Evolutionary conservation across 1,139 yeast genomes (phyloP), one percentile per base, ranked within the genome.

Genomic region (Petasospora rhodanensis): DNA sequence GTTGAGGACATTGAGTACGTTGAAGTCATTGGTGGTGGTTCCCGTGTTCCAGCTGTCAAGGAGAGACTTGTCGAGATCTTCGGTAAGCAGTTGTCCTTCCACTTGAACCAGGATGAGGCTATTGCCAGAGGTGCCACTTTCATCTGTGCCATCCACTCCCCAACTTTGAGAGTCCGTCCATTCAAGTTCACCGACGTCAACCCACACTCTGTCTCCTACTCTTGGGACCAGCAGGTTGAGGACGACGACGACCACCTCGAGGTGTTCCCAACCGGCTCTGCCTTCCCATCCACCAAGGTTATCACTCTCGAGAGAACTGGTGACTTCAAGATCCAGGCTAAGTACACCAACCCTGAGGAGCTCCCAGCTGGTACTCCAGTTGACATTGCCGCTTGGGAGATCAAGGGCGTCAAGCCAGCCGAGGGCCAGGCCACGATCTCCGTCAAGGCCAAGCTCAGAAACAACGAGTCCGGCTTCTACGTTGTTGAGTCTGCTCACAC

Each of bases 91-190:
- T 74, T 91, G 59, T 85, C 96, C 28, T 84, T 85, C 71, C 93
- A 97, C 52, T 78, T 93, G 67, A 91, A 93, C 76, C 97, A 89
- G 71, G 99, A 91, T 61, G 99, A 91, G 74, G 96, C 98, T 45
- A 82, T 89, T 62, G 97, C 98, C 43, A 84, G 93, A 66, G 99
- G 99, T 72, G 94, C 95, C 52, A 96, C 99, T 36, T 93, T 91
- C 68, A 85, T 93, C 57, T 91, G 98, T 66, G 99, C 98, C 52
- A 85, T 89, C 68, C 97, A 89, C 74, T 91, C 98, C 19, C 98
- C 98, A 66, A 89, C 96, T 49, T 79, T 91, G 56, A 84, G 98
- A 70, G 98, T 93, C 38, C 83, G 97, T 68, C 96, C 96, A 53
- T 91, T 91, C 81, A 91, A 89, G 69, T 91, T 89, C 59, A 96